Evolutionary conservation across 2,329 filamentous ascomycete genomes (phyloP).

Genomic region (Penicillium sp.): DNA sequence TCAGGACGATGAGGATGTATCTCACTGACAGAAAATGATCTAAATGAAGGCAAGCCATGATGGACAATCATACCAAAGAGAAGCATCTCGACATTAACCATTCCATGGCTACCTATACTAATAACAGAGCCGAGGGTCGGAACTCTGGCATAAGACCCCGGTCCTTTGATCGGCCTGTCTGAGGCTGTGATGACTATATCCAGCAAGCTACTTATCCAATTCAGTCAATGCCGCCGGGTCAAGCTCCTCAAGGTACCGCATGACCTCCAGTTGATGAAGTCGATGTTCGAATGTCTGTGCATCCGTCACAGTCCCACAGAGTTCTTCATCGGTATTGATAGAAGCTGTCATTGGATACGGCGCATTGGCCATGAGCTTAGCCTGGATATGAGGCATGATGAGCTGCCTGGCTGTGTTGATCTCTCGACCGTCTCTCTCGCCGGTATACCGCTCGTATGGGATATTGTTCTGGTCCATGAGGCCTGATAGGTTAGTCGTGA

Average conservation of each 20-base stretch:
- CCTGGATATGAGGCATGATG: background rate
- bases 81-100: background rate
- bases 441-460: background rate
- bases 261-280: conserved; percentile 9
- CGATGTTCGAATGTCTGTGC: conserved; percentile 8
- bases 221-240: conserved; percentile 1
- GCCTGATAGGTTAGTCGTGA: background rate
- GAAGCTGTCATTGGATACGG: conserved; percentile 3
- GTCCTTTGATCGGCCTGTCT: background rate
- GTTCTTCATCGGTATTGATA: background rate
- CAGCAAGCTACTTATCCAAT: background rate
- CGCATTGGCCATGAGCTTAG: background rate
- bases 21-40: no score
- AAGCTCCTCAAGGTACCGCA: conserved; percentile 4
- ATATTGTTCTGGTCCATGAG: conserved; percentile 2
- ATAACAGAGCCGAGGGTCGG: background rate
- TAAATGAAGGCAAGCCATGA: no score
- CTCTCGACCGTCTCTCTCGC: background rate
- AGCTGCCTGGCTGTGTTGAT: background rate
- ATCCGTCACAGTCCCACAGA: conserved; percentile 1
- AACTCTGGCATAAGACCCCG: background rate
- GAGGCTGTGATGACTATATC: no score
- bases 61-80: no score
- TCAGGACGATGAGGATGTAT: no score
- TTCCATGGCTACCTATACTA: no score